These are phyloP conservation scores for Saccharomyces hybrid DNA, from an alignment of 1,139 yeast species.

Conservation along the genomic window DNA sequence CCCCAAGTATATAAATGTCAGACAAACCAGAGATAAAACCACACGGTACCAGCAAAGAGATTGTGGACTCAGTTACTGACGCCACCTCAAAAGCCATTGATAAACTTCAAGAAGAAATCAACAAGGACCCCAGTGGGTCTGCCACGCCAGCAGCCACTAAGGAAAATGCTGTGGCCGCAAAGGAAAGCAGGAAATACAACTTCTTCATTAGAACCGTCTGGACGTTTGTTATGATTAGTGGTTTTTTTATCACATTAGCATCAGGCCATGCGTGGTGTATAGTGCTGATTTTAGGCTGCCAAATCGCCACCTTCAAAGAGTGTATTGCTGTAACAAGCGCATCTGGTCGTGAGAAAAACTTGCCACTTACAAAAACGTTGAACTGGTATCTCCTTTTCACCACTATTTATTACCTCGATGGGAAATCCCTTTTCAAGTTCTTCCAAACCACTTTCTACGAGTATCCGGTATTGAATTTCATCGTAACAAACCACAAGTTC, in stretches of 20 bases:
- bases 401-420: constrained; percentile 82
- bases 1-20: not conserved
- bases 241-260: constrained; percentile 64
- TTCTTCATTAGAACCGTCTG: constrained; percentile 87
- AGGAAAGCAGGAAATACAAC: constrained; percentile 26
- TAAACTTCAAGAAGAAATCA: not conserved
- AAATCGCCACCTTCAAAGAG: constrained; percentile 81
- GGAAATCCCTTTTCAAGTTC: constrained; percentile 66
- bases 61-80: not conserved
- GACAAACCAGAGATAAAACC: not conserved
- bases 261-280: constrained; percentile 86
- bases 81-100: not conserved
- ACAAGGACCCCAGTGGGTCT: constrained; percentile 1
- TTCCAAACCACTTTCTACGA: constrained; percentile 35
- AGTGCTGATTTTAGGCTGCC: constrained; percentile 60
- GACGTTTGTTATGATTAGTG: constrained; percentile 85
- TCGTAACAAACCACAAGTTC: constrained; percentile 69
- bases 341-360: constrained; percentile 74
- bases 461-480: constrained; percentile 38
- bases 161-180: constrained; percentile 4
- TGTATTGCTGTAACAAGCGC: constrained; percentile 80
- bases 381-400: constrained; percentile 85
- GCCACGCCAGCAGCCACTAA: not conserved
- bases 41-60: not conserved
- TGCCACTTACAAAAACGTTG: constrained; percentile 76